These are phyloP conservation scores for Schizonepeta tenuifolia DNA, from an alignment of 257 asterid species.

Conservation along the genomic window DNA sequence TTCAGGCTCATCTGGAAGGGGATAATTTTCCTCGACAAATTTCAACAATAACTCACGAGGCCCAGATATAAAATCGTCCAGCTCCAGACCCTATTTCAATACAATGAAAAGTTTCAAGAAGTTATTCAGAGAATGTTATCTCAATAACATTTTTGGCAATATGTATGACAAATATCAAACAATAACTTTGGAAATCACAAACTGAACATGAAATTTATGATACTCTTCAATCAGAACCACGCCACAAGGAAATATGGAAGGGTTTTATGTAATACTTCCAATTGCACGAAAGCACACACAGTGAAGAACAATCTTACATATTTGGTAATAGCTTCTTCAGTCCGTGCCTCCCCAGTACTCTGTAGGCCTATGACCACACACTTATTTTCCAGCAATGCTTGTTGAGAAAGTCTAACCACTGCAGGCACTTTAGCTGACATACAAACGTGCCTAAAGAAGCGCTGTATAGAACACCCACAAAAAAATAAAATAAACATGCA, in stretches of 20 bases:
- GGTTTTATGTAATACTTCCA: constrained; percentile 9
- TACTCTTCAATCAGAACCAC: constrained; percentile 5
- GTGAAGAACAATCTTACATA: constrained; percentile 58
- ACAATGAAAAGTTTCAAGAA: constrained; percentile 37
- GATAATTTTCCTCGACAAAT: constrained; percentile 96
- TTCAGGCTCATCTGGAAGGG: constrained; percentile 95
- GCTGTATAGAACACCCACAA: constrained; percentile 53
- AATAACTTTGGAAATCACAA: background rate
- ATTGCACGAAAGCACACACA: constrained; percentile 16
- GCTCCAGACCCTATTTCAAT: constrained; percentile 78
- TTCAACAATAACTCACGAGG: constrained; percentile 95
- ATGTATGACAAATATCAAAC: constrained; percentile 16
- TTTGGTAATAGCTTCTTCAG: constrained; percentile 96
- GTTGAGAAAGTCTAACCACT: constrained; percentile 76
- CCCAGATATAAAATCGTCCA: constrained; percentile 97
- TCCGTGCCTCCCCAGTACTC: constrained; percentile 99
- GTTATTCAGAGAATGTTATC: constrained; percentile 28
- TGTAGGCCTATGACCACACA: constrained; percentile 95
- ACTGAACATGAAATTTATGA: constrained; percentile 4
- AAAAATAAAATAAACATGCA: constrained; percentile 24
- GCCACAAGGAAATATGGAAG: constrained; percentile 23
- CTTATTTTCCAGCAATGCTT: constrained; percentile 74
- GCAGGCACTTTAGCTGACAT: constrained; percentile 99
- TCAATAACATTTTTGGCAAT: constrained; percentile 18
- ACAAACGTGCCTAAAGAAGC: constrained; percentile 96